Evolutionary conservation across 1,284 basidiomycete species (phyloP).

Genomic region (Ustilago crameri): DNA sequence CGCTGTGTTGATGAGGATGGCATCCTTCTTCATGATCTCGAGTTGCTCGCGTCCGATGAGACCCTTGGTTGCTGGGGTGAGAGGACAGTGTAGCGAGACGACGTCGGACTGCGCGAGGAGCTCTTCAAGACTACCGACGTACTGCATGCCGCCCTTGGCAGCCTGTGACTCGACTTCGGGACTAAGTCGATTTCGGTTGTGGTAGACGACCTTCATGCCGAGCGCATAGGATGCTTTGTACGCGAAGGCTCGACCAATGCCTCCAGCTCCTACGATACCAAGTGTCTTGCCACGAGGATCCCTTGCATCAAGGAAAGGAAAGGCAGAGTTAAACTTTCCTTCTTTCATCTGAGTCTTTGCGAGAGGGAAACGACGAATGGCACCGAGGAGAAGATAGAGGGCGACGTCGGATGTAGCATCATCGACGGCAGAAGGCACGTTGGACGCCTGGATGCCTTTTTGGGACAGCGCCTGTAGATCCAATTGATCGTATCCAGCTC

Average conservation of each 20-base stretch:
- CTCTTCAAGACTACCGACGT: constrained; percentile 65
- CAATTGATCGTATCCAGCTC: constrained; percentile 64
- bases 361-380: constrained; percentile 54
- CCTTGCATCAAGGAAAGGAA: constrained; percentile 48
- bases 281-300: constrained; percentile 57
- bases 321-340: constrained; percentile 53
- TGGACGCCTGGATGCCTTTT: constrained; percentile 54
- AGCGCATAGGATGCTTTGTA: constrained; percentile 59
- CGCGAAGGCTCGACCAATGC: constrained; percentile 59
- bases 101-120: constrained; percentile 69
- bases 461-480: constrained; percentile 49
- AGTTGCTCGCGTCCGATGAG: constrained; percentile 69
- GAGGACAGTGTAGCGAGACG: constrained; percentile 71
- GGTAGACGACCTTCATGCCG: constrained; percentile 60
- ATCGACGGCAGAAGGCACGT: constrained; percentile 61
- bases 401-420: constrained; percentile 63
- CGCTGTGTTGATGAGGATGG: constrained; percentile 71
- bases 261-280: constrained; percentile 64
- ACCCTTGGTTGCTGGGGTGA: constrained; percentile 68
- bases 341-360: constrained; percentile 45
- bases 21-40: constrained; percentile 66
- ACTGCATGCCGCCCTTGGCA: constrained; percentile 53
- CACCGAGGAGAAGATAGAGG: constrained; percentile 58
- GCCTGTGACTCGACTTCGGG: constrained; percentile 62
- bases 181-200: constrained; percentile 56